Percentiles rank a stretch among this genome's conserved stretches.
These are phyloP conservation scores for Geosmithia flava DNA, from an alignment of 2,329 filamentous ascomycete genomes.

Conservation along the genomic window DNA sequence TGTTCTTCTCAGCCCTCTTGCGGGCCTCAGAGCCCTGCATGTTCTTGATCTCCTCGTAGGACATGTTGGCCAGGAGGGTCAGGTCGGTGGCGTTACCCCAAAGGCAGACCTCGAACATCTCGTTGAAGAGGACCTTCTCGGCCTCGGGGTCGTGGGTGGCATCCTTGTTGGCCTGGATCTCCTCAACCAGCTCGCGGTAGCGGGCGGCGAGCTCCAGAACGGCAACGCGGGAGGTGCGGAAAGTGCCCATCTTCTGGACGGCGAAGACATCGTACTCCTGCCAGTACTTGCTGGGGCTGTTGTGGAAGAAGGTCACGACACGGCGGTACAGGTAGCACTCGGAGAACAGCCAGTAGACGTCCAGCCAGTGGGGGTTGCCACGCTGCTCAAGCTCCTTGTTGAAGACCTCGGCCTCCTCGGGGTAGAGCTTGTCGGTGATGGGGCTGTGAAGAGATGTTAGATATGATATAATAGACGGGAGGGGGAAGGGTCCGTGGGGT, in stretches of 20 bases:
- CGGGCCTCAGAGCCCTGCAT: constrained; percentile 81
- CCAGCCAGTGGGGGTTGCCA: constrained; percentile 68
- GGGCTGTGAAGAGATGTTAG: constrained; percentile 34
- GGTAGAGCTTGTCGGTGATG: constrained; percentile 61
- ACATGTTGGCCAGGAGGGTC: constrained; percentile 77
- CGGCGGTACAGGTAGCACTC: constrained; percentile 95
- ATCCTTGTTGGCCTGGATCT: constrained; percentile 44
- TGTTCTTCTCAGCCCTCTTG: constrained; percentile 81
- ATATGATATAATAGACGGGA: too few species aligned
- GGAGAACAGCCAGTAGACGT: constrained; percentile 75
- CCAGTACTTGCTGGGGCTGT: constrained; percentile 63
- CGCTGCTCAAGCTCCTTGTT: constrained; percentile 73
- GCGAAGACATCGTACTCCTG: constrained; percentile 82
- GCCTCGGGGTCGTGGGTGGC: constrained; percentile 48
- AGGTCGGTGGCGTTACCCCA: constrained; percentile 97
- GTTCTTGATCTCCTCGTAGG: constrained; percentile 94
- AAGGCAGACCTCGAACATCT: constrained; percentile 93
- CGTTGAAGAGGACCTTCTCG: constrained; percentile 68
- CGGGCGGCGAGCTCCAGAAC: constrained; percentile 71
- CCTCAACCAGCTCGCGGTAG: constrained; percentile 60
- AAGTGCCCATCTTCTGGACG: constrained; percentile 82
- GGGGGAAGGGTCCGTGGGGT: not conserved
- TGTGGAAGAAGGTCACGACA: constrained; percentile 60
- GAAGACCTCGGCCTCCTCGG: constrained; percentile 73
- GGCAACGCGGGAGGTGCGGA: constrained; percentile 80